Evolutionary conservation across 2,329 filamentous ascomycete genomes (phyloP).

Genomic region (Verticillium nubilum): DNA sequence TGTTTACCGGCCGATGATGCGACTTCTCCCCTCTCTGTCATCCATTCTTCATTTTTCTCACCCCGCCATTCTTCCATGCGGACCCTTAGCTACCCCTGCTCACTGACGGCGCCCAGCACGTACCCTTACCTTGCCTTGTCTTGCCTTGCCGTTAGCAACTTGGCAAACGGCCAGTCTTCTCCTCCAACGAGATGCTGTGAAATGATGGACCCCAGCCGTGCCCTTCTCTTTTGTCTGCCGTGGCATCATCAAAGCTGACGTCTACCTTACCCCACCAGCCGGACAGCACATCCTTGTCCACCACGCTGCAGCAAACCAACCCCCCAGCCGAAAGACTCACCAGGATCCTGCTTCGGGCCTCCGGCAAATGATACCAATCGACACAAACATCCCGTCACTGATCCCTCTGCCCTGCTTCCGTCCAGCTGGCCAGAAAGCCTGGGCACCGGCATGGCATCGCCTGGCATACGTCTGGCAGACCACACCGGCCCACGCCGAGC

Average conservation of each 20-base stretch:
- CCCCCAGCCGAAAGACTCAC: neutral
- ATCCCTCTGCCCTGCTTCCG: neutral
- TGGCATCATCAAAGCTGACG: neutral
- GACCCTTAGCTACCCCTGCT: neutral
- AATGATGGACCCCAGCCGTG: neutral
- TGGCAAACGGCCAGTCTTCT: no score
- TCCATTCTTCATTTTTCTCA: neutral
- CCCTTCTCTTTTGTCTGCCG: neutral
- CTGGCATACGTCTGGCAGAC: neutral
- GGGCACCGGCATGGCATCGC: neutral
- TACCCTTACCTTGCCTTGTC: neutral
- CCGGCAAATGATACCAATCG: neutral
- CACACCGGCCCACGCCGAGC: neutral
- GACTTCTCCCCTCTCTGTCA: neutral
- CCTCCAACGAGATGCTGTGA: neutral
- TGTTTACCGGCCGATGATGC: neutral
- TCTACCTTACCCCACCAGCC: neutral
- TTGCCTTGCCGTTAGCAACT: no score
- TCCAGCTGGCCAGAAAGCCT: neutral
- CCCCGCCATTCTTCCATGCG: neutral
- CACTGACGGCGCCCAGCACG: neutral
- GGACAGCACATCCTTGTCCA: neutral
- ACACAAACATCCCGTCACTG: neutral
- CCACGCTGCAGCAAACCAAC: neutral
- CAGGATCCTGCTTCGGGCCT: neutral